phyloP scores from a whole-genome alignment of 2,329 filamentous ascomycete species.

The Chalaropsis thielavioides region DNA sequence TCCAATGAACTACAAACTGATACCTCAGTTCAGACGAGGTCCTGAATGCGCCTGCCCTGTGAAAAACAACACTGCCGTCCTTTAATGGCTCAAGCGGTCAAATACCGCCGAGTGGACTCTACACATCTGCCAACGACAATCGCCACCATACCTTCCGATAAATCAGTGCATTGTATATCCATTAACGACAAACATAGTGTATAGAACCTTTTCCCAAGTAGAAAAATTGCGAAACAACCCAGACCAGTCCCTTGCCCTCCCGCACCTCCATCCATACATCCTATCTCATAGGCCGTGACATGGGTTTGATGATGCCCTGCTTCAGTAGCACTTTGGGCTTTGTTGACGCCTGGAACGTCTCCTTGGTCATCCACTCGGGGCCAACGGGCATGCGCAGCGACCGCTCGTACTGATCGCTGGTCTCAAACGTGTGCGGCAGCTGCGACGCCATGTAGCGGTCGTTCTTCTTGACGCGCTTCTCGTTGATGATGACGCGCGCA shows the following conservation, averaged over 20 bases:
- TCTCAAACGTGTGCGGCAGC: conserved; percentile 84
- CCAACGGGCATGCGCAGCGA: conserved; percentile 75
- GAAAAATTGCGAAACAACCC: neutral
- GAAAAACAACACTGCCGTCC: too few species aligned
- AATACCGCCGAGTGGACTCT: too few species aligned
- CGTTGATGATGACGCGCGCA: conserved; percentile 76
- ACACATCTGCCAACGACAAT: too few species aligned
- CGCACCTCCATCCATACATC: neutral
- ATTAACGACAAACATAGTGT: neutral
- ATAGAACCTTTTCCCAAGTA: neutral
- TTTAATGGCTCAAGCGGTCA: too few species aligned
- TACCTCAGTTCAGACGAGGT: too few species aligned
- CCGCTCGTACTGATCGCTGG: conserved; percentile 74
- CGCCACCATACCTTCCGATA: neutral
- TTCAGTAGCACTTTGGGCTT: conserved; percentile 85
- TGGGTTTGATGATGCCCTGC: conserved; percentile 75
- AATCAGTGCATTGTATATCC: neutral
- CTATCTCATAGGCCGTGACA: conserved; percentile 55
- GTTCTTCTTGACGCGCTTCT: conserved; percentile 86
- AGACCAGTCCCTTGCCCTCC: neutral
- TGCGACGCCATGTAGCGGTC: conserved; percentile 71
- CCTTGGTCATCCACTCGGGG: conserved; percentile 92
- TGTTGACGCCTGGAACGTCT: conserved; percentile 75
- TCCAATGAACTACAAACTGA: too few species aligned
- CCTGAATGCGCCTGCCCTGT: too few species aligned